Evolutionary conservation across 1,284 basidiomycete genomes (phyloP).

Genomic region (Sanguinoderma infundibulare): DNA sequence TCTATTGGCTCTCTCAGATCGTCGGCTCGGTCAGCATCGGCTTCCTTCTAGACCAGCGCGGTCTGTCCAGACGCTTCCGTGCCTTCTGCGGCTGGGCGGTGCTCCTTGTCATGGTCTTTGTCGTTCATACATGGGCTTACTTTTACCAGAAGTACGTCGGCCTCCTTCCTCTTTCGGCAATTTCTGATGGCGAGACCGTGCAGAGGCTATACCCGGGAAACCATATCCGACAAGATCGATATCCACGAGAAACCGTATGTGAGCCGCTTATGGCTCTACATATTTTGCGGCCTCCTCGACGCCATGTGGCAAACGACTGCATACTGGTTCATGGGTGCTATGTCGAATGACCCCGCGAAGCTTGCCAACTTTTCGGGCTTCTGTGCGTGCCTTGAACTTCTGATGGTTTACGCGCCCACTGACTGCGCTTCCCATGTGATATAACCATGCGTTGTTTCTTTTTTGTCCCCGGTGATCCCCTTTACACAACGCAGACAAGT

Average conservation of each 20-base stretch:
- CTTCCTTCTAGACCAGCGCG: slow-evolving; percentile 59
- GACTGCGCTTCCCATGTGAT: slow-evolving; percentile 12
- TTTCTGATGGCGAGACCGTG: not conserved
- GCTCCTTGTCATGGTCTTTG: slow-evolving; percentile 62
- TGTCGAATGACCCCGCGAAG: slow-evolving; percentile 51
- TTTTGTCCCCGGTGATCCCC: not conserved
- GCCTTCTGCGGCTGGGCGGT: slow-evolving; percentile 68
- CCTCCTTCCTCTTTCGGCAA: not conserved
- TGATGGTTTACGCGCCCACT: not conserved
- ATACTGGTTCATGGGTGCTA: slow-evolving; percentile 59
- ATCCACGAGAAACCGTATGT: slow-evolving; percentile 56
- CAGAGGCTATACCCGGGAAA: slow-evolving; percentile 65
- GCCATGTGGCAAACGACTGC: slow-evolving; percentile 65
- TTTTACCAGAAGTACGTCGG: slow-evolving; percentile 65
- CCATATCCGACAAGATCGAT: slow-evolving; percentile 53
- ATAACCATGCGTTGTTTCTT: not conserved
- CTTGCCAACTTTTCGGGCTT: slow-evolving; percentile 53
- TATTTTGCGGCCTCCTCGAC: slow-evolving; percentile 56
- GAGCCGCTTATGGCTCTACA: slow-evolving; percentile 60
- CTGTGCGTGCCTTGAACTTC: slow-evolving; percentile 37
- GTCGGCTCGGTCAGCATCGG: slow-evolving; percentile 68
- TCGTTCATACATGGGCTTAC: slow-evolving; percentile 71
- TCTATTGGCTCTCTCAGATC: slow-evolving; percentile 74
- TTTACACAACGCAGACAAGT: slow-evolving; percentile 41
- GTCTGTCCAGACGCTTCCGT: slow-evolving; percentile 58